Evolutionary conservation across 2,329 filamentous ascomycete genomes (phyloP).

Genomic region (Cladosporium phlei): DNA sequence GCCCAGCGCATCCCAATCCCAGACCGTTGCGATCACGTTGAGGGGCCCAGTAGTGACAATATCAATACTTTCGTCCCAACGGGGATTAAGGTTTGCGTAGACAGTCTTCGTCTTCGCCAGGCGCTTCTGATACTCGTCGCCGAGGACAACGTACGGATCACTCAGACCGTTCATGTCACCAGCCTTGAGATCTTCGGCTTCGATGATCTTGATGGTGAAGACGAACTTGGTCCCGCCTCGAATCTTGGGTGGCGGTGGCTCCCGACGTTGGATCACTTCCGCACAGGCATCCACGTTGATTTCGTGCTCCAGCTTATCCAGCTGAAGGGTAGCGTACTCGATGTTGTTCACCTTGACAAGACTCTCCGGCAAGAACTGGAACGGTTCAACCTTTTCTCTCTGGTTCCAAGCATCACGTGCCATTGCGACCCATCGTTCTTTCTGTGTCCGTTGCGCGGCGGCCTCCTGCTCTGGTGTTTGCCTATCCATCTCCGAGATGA

Average conservation of each 20-base stretch:
- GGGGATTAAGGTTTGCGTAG: conserved; percentile 82
- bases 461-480: conserved; percentile 82
- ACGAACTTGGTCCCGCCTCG: conserved; percentile 75
- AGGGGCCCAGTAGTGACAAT: conserved; percentile 88
- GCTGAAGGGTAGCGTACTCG: conserved; percentile 85
- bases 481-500: conserved; percentile 88
- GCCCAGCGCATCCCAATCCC: conserved; percentile 96
- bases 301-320: conserved; percentile 82
- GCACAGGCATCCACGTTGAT: conserved; percentile 92
- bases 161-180: conserved; percentile 92
- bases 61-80: conserved; percentile 96
- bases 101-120: conserved; percentile 92
- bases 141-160: conserved; percentile 94
- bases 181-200: conserved; percentile 96
- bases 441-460: conserved; percentile 69
- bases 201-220: conserved; percentile 97
- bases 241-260: conserved; percentile 67
- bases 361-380: conserved; percentile 93
- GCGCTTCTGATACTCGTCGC: conserved; percentile 96
- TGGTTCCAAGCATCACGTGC: conserved; percentile 90
- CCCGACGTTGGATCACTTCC: conserved; percentile 68
- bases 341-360: conserved; percentile 98
- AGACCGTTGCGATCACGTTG: conserved; percentile 93
- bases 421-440: conserved; percentile 88
- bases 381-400: conserved; percentile 91